These are phyloP conservation scores for Crataegus laevigata DNA, from an alignment of 306 rosid genomes.

Conservation along the genomic window DNA sequence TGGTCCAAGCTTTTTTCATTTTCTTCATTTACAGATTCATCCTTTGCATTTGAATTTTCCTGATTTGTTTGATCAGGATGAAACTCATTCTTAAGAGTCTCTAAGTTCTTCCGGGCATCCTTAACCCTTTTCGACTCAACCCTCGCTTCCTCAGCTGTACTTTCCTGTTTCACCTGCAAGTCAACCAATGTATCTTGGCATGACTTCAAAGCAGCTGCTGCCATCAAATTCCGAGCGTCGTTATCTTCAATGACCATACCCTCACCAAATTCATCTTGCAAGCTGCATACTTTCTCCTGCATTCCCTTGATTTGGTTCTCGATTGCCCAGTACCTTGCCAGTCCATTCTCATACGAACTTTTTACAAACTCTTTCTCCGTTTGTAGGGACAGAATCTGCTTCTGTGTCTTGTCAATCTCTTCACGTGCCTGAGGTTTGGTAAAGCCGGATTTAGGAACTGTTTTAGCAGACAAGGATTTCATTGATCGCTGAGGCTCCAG, in stretches of 20 bases:
- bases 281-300: constrained; percentile 56
- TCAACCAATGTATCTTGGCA: constrained; percentile 62
- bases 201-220: constrained; percentile 71
- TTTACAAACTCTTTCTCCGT: constrained; percentile 86
- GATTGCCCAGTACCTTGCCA: constrained; percentile 62
- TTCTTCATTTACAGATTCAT: constrained; percentile 11
- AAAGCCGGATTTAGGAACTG: constrained; percentile 63
- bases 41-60: constrained; percentile 14
- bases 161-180: constrained; percentile 58
- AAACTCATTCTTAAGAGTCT: constrained; percentile 44
- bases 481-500: constrained; percentile 28
- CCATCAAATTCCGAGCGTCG: constrained; percentile 87
- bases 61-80: constrained; percentile 18
- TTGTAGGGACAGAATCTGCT: constrained; percentile 66
- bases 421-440: constrained; percentile 53
- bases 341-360: constrained; percentile 64
- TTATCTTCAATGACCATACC: constrained; percentile 66
- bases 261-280: constrained; percentile 87
- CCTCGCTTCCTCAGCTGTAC: constrained; percentile 51
- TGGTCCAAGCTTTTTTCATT: constrained; percentile 18
- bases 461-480: constrained; percentile 1
- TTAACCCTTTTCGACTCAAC: constrained; percentile 49
- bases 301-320: constrained; percentile 61
- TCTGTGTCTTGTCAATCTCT: constrained; percentile 78
- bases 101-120: constrained; percentile 42